Conservation (phyloP, 2,329 filamentous ascomycete species). For the Cladophialophora carrionii region DNA sequence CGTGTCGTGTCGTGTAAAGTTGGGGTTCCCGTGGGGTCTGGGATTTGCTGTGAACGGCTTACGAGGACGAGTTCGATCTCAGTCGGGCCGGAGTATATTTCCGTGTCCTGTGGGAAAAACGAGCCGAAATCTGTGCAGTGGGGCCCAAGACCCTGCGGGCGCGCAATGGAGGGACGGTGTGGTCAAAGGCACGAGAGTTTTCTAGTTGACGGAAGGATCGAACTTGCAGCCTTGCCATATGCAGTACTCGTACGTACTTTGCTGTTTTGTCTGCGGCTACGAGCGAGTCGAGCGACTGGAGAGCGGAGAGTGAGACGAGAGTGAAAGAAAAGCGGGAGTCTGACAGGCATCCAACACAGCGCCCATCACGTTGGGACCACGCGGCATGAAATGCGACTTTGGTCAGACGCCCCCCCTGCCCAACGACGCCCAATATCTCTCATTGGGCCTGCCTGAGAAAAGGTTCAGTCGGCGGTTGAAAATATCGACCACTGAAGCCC, state of each 20-base stretch:
- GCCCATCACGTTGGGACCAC: neutral
- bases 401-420: slow-evolving; percentile 11
- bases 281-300: neutral
- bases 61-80: neutral
- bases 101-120: neutral
- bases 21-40: neutral
- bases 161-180: neutral
- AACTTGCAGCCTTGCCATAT: neutral
- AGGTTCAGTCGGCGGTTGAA: neutral
- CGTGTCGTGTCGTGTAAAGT: neutral
- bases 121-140: neutral
- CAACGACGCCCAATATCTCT: neutral
- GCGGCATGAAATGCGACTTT: slow-evolving; percentile 17
- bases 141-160: too few relatives aligned
- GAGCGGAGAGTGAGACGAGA: neutral
- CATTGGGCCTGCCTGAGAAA: neutral
- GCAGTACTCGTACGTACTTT: too few relatives aligned
- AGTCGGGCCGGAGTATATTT: slow-evolving; percentile 3
- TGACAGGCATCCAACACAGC: neutral
- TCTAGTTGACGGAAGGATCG: neutral
- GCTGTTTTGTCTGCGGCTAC: too few relatives aligned
- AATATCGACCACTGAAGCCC: slow-evolving; percentile 14
- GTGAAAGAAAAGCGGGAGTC: neutral
- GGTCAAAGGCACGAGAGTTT: neutral
- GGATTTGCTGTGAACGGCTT: neutral